Base-by-base conservation (phyloP, 768 basidiomycete genomes). In the Suillus weaverae region DNA sequence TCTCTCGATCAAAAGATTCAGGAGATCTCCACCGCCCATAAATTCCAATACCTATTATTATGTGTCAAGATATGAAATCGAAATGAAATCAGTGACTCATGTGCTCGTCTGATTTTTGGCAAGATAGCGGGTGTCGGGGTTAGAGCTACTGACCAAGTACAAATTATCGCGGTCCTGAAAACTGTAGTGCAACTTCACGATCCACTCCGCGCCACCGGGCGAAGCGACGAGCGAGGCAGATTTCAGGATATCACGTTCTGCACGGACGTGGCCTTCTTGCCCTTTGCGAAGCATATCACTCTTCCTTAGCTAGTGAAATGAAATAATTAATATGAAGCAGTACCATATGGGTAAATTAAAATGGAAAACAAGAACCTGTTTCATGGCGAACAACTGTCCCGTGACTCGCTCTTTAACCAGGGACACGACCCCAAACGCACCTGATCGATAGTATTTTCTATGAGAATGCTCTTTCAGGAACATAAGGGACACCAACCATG, bases 261-360 rank as follows among this genome's bases (percentile, higher is more conserved):
- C 97, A 61, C 95, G 89, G 73, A 97, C 92, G 77, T 98, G 97
- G 1, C 95, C 97, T 79, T 98, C 97, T 77, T 98, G 97, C 30
- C 95, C 94, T 81, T 95, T 96, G 61, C 93, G 89, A 73, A 97
- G 84, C 94, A 97, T 95, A 77, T 95, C 94, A 66, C 86, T 86
- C 80, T 94, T 94, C 68, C 92, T 87, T 74, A 93, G 81, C 91
- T 92, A 69, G 71, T 67, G 68, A 69, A 66, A 74, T 61, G 65
- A 55, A 26, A 62, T 63, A 68, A 59, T 69, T 70, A 72, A 77
- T 32, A 71, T 71, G 64, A 64, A 68, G 26, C 6, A 53, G 18
- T 35, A 44, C 51, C 51, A 53, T 53, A 53, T 68, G 68, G 73
- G 68, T 71, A 69, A 65, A 77, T 73, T 48, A 69, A 69, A 68